Percentiles rank a stretch among this genome's conserved stretches.
Conservation (phyloP, 441 rosid species). For the Gossypium davidsonii region DNA sequence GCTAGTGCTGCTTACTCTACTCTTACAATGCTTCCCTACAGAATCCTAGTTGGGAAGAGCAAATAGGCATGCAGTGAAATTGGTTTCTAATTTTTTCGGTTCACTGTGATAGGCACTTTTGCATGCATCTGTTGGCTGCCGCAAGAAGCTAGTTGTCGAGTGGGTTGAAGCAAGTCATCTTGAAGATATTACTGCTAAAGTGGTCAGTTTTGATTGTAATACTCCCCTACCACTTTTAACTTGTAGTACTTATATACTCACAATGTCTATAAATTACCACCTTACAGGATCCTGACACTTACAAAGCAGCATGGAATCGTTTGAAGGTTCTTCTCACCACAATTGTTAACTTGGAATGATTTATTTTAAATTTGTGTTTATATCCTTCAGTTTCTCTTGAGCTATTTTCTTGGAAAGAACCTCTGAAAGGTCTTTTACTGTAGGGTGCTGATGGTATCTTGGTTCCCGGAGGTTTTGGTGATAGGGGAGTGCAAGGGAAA, state of each 20-base stretch:
- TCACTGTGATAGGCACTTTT: slow-evolving; percentile 60
- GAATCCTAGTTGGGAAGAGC: not conserved
- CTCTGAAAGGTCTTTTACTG: slow-evolving; percentile 13
- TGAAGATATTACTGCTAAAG: slow-evolving; percentile 47
- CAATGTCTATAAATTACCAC: not conserved
- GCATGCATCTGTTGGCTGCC: slow-evolving; percentile 71
- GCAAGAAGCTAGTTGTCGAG: slow-evolving; percentile 57
- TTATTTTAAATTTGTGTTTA: not conserved
- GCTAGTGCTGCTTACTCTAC: not conserved
- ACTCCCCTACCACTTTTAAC: not conserved
- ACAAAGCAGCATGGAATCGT: slow-evolving; percentile 52
- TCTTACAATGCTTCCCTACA: not conserved
- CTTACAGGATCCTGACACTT: slow-evolving; percentile 42
- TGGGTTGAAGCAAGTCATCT: slow-evolving; percentile 90
- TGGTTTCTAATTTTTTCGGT: not conserved
- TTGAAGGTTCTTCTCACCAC: slow-evolving; percentile 33
- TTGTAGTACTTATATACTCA: not conserved
- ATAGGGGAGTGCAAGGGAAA: slow-evolving; percentile 93
- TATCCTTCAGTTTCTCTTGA: not conserved
- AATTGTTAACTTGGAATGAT: not conserved
- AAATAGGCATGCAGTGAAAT: not conserved
- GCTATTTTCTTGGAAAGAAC: not conserved
- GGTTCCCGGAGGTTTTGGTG: slow-evolving; percentile 99
- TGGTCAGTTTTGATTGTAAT: slow-evolving; percentile 32
- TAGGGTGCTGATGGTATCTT: slow-evolving; percentile 91